Base-by-base conservation (phyloP, 2,329 filamentous ascomycete species). In the Diaporthe batatas region DNA sequence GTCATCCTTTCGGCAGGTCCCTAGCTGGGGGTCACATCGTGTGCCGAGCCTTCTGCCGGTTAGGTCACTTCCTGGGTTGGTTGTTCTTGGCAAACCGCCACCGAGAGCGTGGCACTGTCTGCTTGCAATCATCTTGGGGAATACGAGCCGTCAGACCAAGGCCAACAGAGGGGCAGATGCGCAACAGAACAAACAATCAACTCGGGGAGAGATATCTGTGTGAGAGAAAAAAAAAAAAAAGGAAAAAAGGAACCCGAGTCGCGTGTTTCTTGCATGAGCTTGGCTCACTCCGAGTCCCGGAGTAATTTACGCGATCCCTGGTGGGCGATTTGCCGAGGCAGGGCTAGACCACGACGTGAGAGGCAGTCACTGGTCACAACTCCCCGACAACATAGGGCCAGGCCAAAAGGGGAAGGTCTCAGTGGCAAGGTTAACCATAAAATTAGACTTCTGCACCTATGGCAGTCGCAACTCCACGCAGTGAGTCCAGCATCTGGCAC, bases 1-100 rank as follows among this genome's bases (percentile, higher is more conserved):
- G 53, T 53, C 32, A 65, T 67, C 44, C 47, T 67, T 67, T 67
- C 47, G 62, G 62, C 62, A 67, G 62, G 62, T 67, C 62, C 44
- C 62, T 34, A 39, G 62, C 47, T n/a, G 29, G 62, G 47, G 62
- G 62, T 67, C 14, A 67, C 47, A 67, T 67, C 62, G 62, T 29
- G 47, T 53, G 62, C 62, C 62, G 62, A 67, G 47, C 62, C 39
- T 53, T 67, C n/a, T 67, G 32, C 47, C 62, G 21, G 44, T 25
- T 18, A 23, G 36, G 44, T 34, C 44, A 53, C 21, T 36, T 29
- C 29, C 29, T 3, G 5, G 29, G 29, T 29, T 21, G 62, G 44
- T 53, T 18, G 16, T 21, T 53, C 62, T 67, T 67, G 62, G 62
- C 62, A 67, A 11, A 29, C 44, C 62, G 62, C 62, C 32, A 67